Base-by-base conservation (phyloP, 805 yeast species). In the Saccharomyces eubayanus region DNA sequence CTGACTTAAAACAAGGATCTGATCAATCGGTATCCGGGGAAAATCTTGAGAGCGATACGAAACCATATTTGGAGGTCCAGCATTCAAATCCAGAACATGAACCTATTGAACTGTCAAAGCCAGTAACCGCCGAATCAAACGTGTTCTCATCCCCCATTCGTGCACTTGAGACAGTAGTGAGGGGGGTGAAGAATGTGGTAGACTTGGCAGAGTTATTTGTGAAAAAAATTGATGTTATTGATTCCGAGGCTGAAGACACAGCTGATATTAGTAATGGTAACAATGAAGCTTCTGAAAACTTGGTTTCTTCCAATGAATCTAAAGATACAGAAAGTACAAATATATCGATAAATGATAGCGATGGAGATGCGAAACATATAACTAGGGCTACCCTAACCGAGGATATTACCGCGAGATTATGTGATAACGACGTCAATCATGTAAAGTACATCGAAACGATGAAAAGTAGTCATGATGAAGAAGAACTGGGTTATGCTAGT, bases 191-290 rank as follows among this genome's bases (percentile, higher is more conserved):
- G 46, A 53, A 53, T 20, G 57, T 60, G 1, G 58, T 56, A 16
- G 48, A 50, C 46, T 54, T 52, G 11, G 62, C 63, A 16, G 50
- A 57, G 21, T 46, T 51, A 20, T 61, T 61, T 45, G 60, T 57
- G 4, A 53, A 53, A 28, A 51, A 51, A 28, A 48, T 60, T 11
- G 64, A 61, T 28, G 59, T 50, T n/a, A 31, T 53, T n/a, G 50
- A 54, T 30, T 41, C 52, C 8, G 53, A 49, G 16, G 43, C 48
- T 20, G 56, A 51, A 11, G 51, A 14, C 14, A 1, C 16, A 14
- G 46, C 21, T 29, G 54, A 29, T 28, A 51, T 24, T 20, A 10
- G 29, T 16, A n/a, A 30, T 24, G 20, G 6, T 1, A 50, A 20
- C 20, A 43, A 27, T 21, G 16, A n/a, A 29, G 16, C 14, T 24